Evolutionary conservation across 2,329 filamentous ascomycete genomes (phyloP), one percentile per base, ranked within the genome.

Genomic region (Fusarium praegraminearum): DNA sequence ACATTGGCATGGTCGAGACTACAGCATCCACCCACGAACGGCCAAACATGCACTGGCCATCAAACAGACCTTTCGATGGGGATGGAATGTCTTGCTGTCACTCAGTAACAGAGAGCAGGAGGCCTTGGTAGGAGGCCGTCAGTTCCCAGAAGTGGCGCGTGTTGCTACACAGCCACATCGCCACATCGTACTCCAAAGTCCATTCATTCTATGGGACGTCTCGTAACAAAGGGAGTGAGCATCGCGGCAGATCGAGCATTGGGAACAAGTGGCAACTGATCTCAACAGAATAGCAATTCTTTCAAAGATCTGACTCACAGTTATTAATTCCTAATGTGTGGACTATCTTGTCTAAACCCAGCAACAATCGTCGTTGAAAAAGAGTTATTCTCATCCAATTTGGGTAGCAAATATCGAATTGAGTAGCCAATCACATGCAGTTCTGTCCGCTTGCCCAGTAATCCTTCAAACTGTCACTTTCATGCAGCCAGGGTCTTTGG

Each of bases 401-500:
- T 59, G 38, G 53, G 67, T 51, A 67, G 43, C n/a, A 30, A 64
- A 40, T 38, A 52, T 62, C 38, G 35, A 62, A 55, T 43, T 36
- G n/a, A n/a, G 15, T 12, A 26, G 15, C 67, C 67, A 70, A 70
- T 71, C 59, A 70, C 35, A 20, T 38, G 45, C 26, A 20, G 20
- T n/a, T 56, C 13, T 35, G 12, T 7, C 11, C 3, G 3, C 40
- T 52, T 67, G 36, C 43, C 51, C 47, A 65, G 43, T 32, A 50
- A 63, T 60, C 64, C 40, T 70, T 45, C 43, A 11, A 41, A 41
- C 40, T 47, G 62, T 24, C 51, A 58, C 32, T 40, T 54, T 54
- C 44, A 69, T 69, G 67, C 63, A 62, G 38, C 67, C 67, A 70
- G 67, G 66, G 49, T 69, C 38, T 28, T 41, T 41, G 28, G 49